These are phyloP conservation scores for Botrytis fabae DNA, from an alignment of 2,329 filamentous ascomycete species.

Conservation along the genomic window DNA sequence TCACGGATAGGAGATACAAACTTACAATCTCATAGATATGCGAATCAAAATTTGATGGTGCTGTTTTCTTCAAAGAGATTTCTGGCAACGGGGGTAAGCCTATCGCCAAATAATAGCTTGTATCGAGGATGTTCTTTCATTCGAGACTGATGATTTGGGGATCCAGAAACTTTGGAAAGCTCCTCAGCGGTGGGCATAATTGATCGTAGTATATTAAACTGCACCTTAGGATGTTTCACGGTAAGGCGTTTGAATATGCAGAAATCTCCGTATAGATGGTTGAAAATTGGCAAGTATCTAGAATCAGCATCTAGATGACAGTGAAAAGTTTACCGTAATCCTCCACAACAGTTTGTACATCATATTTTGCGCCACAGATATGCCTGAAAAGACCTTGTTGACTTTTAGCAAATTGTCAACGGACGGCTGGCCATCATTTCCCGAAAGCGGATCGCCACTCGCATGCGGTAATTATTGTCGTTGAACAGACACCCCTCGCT, in stretches of 20 bases:
- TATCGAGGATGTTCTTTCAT: background rate
- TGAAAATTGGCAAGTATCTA: background rate
- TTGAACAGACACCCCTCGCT: background rate
- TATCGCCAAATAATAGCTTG: background rate
- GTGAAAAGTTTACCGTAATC: background rate
- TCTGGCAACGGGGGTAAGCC: background rate
- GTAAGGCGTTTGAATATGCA: background rate
- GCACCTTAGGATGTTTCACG: background rate
- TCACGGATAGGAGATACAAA: background rate
- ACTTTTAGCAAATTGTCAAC: background rate
- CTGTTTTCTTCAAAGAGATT: background rate
- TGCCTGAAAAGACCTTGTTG: background rate
- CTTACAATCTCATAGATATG: background rate
- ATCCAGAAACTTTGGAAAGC: background rate
- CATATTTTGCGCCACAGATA: background rate
- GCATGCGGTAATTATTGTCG: background rate
- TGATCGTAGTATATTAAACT: background rate
- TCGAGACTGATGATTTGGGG: background rate
- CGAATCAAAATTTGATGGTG: background rate
- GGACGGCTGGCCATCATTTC: background rate
- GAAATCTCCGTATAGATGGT: background rate
- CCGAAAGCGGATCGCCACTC: background rate
- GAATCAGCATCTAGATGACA: background rate
- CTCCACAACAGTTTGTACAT: background rate
- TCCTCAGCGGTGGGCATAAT: background rate